A percentile compares a stretch with the other conserved stretches of the same genome.
Conservation (phyloP, 441 rosid genomes). For the Populus hybrid region DNA sequence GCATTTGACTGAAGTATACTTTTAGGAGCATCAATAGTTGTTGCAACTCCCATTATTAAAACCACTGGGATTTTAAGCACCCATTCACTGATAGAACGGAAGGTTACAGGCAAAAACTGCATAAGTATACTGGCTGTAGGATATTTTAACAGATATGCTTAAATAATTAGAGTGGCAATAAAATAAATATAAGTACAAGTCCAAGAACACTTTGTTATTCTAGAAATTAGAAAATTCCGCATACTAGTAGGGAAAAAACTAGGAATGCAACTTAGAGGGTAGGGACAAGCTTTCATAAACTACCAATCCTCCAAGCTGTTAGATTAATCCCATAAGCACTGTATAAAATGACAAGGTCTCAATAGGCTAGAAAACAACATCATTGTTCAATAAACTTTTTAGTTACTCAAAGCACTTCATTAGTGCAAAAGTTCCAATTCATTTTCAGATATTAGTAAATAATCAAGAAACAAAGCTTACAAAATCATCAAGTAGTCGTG, state of each 20-base stretch:
- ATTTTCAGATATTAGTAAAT: neutral
- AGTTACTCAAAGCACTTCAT: neutral
- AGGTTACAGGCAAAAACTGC: conserved; percentile 12
- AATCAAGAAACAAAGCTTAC: neutral
- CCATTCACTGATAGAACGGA: conserved; percentile 66
- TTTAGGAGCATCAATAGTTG: conserved; percentile 70
- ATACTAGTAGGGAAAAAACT: neutral
- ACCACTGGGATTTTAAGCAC: conserved; percentile 72
- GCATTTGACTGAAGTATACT: conserved; percentile 57
- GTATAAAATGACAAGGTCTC: neutral
- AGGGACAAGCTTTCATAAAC: neutral
- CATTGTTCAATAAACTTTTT: neutral
- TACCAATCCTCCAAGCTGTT: neutral
- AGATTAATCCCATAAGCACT: neutral
- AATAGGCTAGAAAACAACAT: neutral
- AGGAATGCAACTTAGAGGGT: neutral
- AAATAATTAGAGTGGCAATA: neutral
- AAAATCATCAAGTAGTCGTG: neutral
- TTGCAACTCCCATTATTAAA: conserved; percentile 82
- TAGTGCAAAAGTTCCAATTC: neutral
- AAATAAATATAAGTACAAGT: neutral
- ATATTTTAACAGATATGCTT: neutral
- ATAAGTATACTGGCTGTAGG: neutral
- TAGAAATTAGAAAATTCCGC: neutral
- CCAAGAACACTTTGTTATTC: neutral